These are phyloP conservation scores for Syzygium syzygioides DNA, from an alignment of 441 rosid species.

Conservation along the genomic window DNA sequence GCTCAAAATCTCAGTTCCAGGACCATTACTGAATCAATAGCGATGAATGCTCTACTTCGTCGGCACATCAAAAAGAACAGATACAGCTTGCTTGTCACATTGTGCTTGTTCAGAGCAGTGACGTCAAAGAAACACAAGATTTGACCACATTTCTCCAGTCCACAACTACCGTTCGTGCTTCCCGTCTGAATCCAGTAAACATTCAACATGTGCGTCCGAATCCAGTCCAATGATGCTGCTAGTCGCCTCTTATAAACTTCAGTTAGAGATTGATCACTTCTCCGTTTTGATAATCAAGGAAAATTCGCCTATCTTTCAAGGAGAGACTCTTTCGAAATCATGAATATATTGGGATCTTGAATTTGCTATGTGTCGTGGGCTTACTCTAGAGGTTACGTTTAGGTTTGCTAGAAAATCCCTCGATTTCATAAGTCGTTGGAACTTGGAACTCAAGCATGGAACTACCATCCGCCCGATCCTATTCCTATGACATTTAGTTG, in stretches of 20 bases:
- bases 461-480: background rate
- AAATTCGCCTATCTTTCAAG: background rate
- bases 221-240: background rate
- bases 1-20: background rate
- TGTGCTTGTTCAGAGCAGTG: background rate
- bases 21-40: background rate
- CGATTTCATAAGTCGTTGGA: background rate
- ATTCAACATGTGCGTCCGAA: background rate
- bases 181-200: background rate
- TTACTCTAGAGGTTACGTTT: background rate
- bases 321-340: background rate
- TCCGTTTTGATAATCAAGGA: background rate
- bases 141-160: background rate
- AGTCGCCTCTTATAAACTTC: background rate
- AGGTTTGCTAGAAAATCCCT: background rate
- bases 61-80: background rate
- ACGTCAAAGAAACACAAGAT: background rate
- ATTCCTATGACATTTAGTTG: background rate
- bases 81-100: background rate
- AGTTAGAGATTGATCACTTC: background rate
- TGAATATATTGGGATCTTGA: background rate
- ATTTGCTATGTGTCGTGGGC: too few species aligned
- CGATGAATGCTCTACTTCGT: background rate
- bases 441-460: background rate
- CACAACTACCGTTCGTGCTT: background rate